These are phyloP conservation scores for Scenedesmus sp. DNA, from an alignment of 163 green algal species.

Conservation along the genomic window DNA sequence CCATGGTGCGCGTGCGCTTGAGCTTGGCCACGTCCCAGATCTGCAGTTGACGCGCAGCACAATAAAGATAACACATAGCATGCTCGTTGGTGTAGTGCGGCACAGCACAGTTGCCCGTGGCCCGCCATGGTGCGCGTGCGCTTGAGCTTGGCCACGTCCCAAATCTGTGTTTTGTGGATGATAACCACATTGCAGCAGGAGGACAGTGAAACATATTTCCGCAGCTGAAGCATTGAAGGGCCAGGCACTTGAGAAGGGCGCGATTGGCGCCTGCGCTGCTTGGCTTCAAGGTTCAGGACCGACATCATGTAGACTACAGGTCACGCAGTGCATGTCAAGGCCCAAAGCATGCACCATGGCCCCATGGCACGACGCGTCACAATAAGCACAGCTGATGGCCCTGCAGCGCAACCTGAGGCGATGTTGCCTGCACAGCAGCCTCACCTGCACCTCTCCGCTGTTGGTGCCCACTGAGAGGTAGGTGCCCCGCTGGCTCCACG, in stretches of 20 bases:
- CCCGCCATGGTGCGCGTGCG: slow-evolving; percentile 84
- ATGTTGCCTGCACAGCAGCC: background rate
- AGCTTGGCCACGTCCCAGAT: slow-evolving; percentile 93
- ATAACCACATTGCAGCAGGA: background rate
- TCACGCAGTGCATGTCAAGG: too few species aligned
- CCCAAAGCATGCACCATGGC: too few species aligned
- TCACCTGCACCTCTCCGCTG: slow-evolving; percentile 87
- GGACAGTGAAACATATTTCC: too few species aligned
- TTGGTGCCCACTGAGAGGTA: slow-evolving; percentile 96
- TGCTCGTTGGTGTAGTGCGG: background rate
- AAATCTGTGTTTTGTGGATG: slow-evolving; percentile 70
- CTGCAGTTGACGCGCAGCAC: slow-evolving; percentile 28
- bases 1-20: slow-evolving; percentile 85
- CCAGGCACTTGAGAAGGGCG: too few species aligned
- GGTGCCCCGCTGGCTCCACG: slow-evolving; percentile 94
- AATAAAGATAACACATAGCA: background rate
- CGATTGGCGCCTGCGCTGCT: too few species aligned
- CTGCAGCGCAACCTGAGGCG: background rate
- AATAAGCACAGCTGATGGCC: too few species aligned
- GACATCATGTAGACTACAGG: too few species aligned
- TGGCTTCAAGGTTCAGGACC: too few species aligned
- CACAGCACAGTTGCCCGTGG: slow-evolving; percentile 64
- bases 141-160: slow-evolving; percentile 87
- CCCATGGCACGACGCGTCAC: too few species aligned
- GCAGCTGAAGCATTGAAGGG: too few species aligned